Evolutionary conservation across 192 early-diverging fungal species (phyloP).

Genomic region (Coemansia sp.): DNA sequence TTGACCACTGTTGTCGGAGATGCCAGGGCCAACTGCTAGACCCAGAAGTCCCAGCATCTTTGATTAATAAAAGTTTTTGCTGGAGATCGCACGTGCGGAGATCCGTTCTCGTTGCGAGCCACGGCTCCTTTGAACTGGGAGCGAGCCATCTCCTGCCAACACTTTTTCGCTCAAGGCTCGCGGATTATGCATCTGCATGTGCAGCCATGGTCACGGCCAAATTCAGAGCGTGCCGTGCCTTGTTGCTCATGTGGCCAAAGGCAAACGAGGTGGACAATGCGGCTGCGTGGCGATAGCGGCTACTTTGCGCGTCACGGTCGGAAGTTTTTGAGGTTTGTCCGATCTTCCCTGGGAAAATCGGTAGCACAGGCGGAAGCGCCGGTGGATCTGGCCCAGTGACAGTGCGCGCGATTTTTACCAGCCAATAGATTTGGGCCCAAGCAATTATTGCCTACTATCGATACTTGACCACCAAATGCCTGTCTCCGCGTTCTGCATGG

Average conservation of each 20-base stretch:
- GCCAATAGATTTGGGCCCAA: conserved; percentile 30
- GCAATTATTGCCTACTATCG: background rate
- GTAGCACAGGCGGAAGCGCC: conserved; percentile 1
- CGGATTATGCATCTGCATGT: background rate
- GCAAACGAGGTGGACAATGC: conserved; percentile 3
- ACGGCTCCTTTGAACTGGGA: background rate
- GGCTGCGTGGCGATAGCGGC: background rate
- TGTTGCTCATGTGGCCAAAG: background rate
- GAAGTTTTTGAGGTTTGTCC: background rate
- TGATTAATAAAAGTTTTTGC: background rate
- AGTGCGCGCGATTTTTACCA: conserved; percentile 38
- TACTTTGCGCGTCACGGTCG: background rate
- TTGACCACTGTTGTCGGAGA: background rate
- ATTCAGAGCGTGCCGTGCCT: background rate
- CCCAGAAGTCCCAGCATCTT: background rate
- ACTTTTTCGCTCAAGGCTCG: background rate
- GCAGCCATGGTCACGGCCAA: conserved; percentile 1
- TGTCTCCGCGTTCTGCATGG: background rate
- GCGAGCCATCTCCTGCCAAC: background rate
- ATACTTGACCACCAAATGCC: background rate
- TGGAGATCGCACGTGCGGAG: conserved; percentile 1
- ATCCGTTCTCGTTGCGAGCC: conserved; percentile 6
- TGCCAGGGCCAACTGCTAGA: background rate
- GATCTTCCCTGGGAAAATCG: background rate
- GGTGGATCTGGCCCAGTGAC: conserved; percentile 5